Percentiles rank a stretch among this genome's conserved stretches.
These are phyloP conservation scores for Osmanthus fragrans DNA, from an alignment of 257 asterid genomes.

Conservation along the genomic window DNA sequence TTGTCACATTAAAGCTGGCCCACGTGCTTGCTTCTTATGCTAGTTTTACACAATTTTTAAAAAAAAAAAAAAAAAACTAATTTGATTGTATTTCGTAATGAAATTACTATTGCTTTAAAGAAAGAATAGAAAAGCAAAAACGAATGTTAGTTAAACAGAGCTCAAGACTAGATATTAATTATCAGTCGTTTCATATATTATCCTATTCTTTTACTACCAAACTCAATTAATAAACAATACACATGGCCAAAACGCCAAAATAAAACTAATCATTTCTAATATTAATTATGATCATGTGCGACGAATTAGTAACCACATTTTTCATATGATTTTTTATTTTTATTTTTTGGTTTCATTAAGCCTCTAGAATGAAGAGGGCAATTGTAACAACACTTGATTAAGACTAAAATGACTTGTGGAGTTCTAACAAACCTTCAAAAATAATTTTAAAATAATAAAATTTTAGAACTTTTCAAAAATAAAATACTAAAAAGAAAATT, in stretches of 20 bases:
- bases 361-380: not conserved
- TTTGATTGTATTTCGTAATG: not conserved
- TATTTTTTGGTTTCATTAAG: not conserved
- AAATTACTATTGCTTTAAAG: not conserved
- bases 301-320: not conserved
- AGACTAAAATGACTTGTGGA: not conserved
- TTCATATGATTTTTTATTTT: too few relatives aligned
- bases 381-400: constrained; percentile 2
- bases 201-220: not conserved
- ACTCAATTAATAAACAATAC: not conserved
- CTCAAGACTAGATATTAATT: not conserved
- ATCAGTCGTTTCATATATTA: not conserved
- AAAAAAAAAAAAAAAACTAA: too few relatives aligned
- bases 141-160: not conserved
- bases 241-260: not conserved
- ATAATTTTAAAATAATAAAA: too few relatives aligned
- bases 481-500: too few relatives aligned
- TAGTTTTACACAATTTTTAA: too few relatives aligned
- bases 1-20: not conserved
- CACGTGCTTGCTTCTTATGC: too few relatives aligned
- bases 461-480: too few relatives aligned
- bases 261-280: not conserved
- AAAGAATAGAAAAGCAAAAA: not conserved
- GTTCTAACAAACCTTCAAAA: not conserved
- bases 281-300: not conserved